A percentile compares a stretch with the other conserved stretches of the same genome.
phyloP scores from a whole-genome alignment of 2,329 filamentous ascomycete species.

The Talaromyces sp. region DNA sequence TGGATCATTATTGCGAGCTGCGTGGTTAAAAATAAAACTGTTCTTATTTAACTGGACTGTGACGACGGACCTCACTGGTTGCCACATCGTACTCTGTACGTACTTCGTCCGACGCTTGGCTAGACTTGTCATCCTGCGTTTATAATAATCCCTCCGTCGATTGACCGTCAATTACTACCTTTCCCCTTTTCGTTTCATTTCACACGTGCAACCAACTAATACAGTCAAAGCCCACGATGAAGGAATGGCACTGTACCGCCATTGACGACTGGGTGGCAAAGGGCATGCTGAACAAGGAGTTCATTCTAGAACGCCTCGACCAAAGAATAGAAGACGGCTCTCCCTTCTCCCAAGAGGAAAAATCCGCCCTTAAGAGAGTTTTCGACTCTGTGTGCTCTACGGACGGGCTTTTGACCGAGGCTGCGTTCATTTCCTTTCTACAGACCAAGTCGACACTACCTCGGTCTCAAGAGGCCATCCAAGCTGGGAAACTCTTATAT shows the following conservation, averaged over 20 bases:
- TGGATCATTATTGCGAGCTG: too few relatives aligned
- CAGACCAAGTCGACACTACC: not conserved
- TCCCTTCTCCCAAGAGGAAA: not conserved
- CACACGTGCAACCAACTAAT: too few relatives aligned
- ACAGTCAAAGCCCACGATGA: not conserved
- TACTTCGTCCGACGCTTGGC: too few relatives aligned
- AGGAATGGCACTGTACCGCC: not conserved
- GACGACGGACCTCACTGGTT: too few relatives aligned
- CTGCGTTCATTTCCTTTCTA: constrained; percentile 1
- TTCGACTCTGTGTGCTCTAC: not conserved
- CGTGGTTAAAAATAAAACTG: too few relatives aligned
- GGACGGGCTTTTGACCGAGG: not conserved
- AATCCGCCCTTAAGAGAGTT: not conserved
- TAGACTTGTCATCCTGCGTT: too few relatives aligned
- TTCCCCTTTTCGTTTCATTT: too few relatives aligned
- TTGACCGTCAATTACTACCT: too few relatives aligned
- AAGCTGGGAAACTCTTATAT: constrained; percentile 2
- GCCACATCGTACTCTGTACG: too few relatives aligned
- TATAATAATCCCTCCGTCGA: too few relatives aligned
- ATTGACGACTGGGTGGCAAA: not conserved
- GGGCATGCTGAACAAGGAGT: not conserved
- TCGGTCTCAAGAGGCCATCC: not conserved
- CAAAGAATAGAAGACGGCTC: not conserved
- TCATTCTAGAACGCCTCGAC: not conserved
- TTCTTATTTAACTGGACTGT: too few relatives aligned